Conservation (phyloP, 495 filamentous ascomycete species). For the Darksidea phi region DNA sequence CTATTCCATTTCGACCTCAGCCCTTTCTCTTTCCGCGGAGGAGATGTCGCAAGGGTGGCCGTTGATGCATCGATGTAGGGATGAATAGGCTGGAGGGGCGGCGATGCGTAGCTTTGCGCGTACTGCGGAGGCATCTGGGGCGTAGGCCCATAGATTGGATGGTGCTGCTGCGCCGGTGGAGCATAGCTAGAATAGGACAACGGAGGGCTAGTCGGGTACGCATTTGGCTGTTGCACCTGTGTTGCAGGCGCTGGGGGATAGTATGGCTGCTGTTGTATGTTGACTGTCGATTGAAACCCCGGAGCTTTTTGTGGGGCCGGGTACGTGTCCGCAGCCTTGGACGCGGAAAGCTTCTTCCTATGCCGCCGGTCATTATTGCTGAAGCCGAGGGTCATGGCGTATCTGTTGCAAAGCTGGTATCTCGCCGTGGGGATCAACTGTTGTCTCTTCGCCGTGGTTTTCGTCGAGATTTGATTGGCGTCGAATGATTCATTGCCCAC, state of each 20-base stretch:
- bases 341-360: conserved; percentile 18
- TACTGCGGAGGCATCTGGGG: neutral
- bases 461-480: no score
- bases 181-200: no score
- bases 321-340: conserved; percentile 8
- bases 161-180: neutral
- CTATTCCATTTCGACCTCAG: conserved; percentile 23
- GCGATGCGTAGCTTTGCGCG: neutral
- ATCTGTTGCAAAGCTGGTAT: no score
- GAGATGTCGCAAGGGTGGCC: conserved; percentile 10
- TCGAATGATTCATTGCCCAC: no score
- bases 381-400: no score
- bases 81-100: neutral
- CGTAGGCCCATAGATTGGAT: neutral
- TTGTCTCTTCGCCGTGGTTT: no score
- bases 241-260: neutral
- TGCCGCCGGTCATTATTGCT: neutral
- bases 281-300: conserved; percentile 1
- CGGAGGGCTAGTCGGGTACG: no score
- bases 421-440: no score
- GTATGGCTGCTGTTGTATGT: conserved; percentile 6
- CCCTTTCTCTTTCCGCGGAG: conserved; percentile 12
- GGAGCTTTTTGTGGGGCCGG: neutral
- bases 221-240: neutral
- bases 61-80: conserved; percentile 13